These are phyloP conservation scores for Moniliophthora roreri DNA, from an alignment of 1,284 basidiomycete genomes.

Conservation along the genomic window DNA sequence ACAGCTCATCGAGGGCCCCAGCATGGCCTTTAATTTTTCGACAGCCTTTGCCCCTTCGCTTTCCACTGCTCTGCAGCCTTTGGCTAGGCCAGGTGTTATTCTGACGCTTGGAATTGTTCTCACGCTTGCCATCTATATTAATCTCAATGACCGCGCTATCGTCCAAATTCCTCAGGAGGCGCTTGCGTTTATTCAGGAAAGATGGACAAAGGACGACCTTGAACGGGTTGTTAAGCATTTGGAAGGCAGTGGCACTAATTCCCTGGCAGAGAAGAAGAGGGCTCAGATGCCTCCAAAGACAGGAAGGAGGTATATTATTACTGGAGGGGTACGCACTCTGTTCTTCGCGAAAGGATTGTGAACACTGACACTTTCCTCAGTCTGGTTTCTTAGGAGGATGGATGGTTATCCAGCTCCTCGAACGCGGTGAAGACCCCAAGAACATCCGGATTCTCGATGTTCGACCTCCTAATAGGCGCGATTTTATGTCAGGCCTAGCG, in stretches of 20 bases:
- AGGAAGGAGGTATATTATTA: constrained; percentile 54
- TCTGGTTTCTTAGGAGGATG: constrained; percentile 75
- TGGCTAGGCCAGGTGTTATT: too few species aligned
- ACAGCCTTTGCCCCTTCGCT: too few species aligned
- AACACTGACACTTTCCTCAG: constrained; percentile 31
- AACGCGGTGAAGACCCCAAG: constrained; percentile 66
- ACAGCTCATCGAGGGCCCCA: too few species aligned
- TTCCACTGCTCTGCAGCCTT: too few species aligned
- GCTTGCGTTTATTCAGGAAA: background rate
- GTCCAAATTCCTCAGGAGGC: background rate
- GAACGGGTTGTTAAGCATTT: background rate
- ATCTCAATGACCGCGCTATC: background rate
- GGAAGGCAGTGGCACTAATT: background rate
- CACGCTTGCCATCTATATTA: background rate
- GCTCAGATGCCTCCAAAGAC: constrained; percentile 41
- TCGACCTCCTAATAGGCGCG: constrained; percentile 50
- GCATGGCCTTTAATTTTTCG: too few species aligned
- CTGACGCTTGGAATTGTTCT: background rate
- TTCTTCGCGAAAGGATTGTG: background rate
- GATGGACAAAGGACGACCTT: background rate
- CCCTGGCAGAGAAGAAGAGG: background rate
- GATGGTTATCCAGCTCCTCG: constrained; percentile 66
- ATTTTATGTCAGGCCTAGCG: constrained; percentile 48
- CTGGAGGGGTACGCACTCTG: constrained; percentile 46
- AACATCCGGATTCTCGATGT: constrained; percentile 70